Conservation (phyloP, 2,329 filamentous ascomycete genomes). For the Talaromyces sp. region DNA sequence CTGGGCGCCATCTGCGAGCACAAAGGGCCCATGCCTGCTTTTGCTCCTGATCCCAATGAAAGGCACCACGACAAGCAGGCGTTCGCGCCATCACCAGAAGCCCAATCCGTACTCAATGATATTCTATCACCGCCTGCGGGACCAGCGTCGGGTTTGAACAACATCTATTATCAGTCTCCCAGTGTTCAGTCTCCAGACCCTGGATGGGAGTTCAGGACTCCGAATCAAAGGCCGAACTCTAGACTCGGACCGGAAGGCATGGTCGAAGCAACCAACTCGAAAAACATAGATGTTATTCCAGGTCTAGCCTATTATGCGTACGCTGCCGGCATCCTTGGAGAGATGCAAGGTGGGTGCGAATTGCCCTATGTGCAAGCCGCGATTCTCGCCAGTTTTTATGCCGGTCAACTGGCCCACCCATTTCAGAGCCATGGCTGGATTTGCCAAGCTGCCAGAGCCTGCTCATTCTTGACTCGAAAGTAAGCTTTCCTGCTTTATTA, state of each 20-base stretch:
- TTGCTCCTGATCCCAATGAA: slow-evolving; percentile 43
- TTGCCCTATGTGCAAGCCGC: slow-evolving; percentile 80
- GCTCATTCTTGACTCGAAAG: slow-evolving; percentile 71
- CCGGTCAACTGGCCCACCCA: slow-evolving; percentile 80
- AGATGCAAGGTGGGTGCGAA: slow-evolving; percentile 71
- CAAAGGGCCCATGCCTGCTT: slow-evolving; percentile 47
- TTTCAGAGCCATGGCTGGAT: slow-evolving; percentile 79
- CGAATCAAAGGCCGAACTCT: slow-evolving; percentile 18
- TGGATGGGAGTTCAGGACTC: slow-evolving; percentile 20
- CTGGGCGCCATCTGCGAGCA: slow-evolving; percentile 75
- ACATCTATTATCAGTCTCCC: too few species aligned
- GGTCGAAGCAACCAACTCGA: slow-evolving; percentile 29
- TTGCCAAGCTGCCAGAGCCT: slow-evolving; percentile 56
- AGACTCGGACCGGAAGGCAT: slow-evolving; percentile 19
- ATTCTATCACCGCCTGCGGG: slow-evolving; percentile 27
- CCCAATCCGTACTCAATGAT: slow-evolving; percentile 18
- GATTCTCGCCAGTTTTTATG: slow-evolving; percentile 81
- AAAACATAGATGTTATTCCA: slow-evolving; percentile 81
- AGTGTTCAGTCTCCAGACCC: slow-evolving; percentile 23
- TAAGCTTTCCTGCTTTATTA: slow-evolving; percentile 39
- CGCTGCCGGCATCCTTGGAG: slow-evolving; percentile 80
- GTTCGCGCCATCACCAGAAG: slow-evolving; percentile 21
- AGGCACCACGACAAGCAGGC: neutral
- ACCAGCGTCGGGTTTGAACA: neutral
- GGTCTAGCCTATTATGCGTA: slow-evolving; percentile 86